Evolutionary conservation across 306 rosid species (phyloP), one percentile per base, ranked within the genome.

Genomic region (Spatholobus suberectus): DNA sequence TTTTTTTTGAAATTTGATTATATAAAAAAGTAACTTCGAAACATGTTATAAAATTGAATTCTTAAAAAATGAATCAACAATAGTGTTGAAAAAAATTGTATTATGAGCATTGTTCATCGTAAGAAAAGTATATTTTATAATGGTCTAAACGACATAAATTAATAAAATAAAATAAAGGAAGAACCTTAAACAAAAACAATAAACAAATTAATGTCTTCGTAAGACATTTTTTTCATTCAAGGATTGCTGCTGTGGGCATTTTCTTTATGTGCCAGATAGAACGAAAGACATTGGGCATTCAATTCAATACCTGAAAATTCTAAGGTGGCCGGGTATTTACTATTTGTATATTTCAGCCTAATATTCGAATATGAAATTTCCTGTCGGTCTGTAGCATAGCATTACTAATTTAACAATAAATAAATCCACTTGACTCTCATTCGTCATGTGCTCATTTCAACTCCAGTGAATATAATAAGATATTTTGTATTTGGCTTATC

Each of bases 401-500:
- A 18, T 6, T 57, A 57, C 4, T 34, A 26, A 17, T 62, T 71
- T 58, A 29, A 37, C 24, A 47, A 63, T 51, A 38, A 75, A 82
- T 40, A 52, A 27, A 66, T 26, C 4, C 76, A 63, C 77, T 34
- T 76, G 81, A 66, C 62, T 67, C 63, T 63, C 62, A 37, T 76
- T 21, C 40, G 43, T 17, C 41, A 70, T 47, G 32, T 47, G 47
- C 6, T 46, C 37, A 37, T 23, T 46, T 54, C 17, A 15, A 37
- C 24, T 27, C 58, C 69, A 17, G 1, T 68, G 8, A 46, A 18
- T 34, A 46, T 27, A 23, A 3, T 4, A 24, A 6, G 41, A 24
- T 26, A 0, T 6, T 11, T 12, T 21, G 34, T 5, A 1, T 47
- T 47, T 46, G n/a, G n/a, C 51, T 46, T 4, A 44, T 5, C 4